Evolutionary conservation across 2,329 filamentous ascomycete species (phyloP).

Genomic region (Thelonectria discophora): DNA sequence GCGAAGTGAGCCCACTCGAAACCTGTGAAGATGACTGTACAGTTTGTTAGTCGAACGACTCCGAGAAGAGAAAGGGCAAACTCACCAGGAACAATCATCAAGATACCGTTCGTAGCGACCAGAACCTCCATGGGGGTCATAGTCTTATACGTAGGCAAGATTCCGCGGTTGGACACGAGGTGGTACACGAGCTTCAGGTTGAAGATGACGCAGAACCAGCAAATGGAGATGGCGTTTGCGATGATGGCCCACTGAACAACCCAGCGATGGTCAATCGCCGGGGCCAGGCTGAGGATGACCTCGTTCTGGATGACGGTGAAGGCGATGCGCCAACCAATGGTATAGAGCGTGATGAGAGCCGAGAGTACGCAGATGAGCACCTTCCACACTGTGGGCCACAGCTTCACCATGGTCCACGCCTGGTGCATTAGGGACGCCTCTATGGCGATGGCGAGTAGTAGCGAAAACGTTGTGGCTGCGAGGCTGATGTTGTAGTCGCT

Average conservation of each 20-base stretch:
- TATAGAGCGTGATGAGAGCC: conserved; percentile 45
- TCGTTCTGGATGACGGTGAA: conserved; percentile 50
- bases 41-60: conserved; percentile 2
- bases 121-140: conserved; percentile 64
- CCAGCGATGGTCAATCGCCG: conserved; percentile 46
- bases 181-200: conserved; percentile 60
- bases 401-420: conserved; percentile 60
- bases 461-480: conserved; percentile 52
- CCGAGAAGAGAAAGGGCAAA: conserved; percentile 7
- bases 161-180: conserved; percentile 56
- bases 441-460: conserved; percentile 56
- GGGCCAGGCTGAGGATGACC: conserved; percentile 38
- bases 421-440: conserved; percentile 60
- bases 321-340: conserved; percentile 46
- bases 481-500: conserved; percentile 50
- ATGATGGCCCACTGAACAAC: conserved; percentile 51
- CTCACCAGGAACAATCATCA: conserved; percentile 66
- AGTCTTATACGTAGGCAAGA: conserved; percentile 54
- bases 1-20: conserved; percentile 54
- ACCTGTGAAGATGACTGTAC: conserved; percentile 59
- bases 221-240: conserved; percentile 53
- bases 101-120: conserved; percentile 63
- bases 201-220: conserved; percentile 66
- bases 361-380: conserved; percentile 46
- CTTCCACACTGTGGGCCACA: conserved; percentile 55